These are phyloP conservation scores for Citrus cavaleriei DNA, from an alignment of 345 rosid genomes.

Conservation along the genomic window DNA sequence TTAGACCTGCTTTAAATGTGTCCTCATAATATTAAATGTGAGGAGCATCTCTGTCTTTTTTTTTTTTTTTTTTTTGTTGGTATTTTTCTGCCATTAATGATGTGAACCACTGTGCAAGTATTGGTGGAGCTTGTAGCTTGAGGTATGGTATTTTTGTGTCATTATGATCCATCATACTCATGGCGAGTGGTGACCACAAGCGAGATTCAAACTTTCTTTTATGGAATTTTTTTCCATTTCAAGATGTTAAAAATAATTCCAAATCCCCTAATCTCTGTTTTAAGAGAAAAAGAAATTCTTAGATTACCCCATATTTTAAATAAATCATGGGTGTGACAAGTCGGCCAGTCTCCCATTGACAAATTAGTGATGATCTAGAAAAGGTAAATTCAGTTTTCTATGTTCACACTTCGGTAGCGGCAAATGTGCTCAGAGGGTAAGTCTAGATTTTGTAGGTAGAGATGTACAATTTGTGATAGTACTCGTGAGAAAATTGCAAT, in stretches of 20 bases:
- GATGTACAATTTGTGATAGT: neutral
- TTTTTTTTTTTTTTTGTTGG: too few relatives aligned
- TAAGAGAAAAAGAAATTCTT: too few relatives aligned
- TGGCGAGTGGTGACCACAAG: neutral
- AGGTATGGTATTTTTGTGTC: neutral
- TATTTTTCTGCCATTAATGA: neutral
- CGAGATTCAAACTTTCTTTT: neutral
- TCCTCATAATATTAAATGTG: neutral
- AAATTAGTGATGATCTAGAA: too few relatives aligned
- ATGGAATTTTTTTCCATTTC: neutral
- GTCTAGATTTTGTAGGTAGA: neutral
- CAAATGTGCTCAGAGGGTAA: neutral
- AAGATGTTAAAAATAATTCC: too few relatives aligned
- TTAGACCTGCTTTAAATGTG: slow-evolving; percentile 9
- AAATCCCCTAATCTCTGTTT: too few relatives aligned
- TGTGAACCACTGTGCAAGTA: neutral
- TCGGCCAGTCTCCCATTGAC: too few relatives aligned
- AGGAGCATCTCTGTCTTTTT: neutral
- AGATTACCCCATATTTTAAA: too few relatives aligned
- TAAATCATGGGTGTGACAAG: too few relatives aligned
- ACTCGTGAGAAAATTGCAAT: neutral
- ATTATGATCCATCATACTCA: neutral
- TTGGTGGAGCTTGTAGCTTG: neutral
- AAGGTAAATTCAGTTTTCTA: too few relatives aligned
- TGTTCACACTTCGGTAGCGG: too few relatives aligned